Conservation (phyloP, 768 basidiomycete species). For the Strobilomyces dryophilus region DNA sequence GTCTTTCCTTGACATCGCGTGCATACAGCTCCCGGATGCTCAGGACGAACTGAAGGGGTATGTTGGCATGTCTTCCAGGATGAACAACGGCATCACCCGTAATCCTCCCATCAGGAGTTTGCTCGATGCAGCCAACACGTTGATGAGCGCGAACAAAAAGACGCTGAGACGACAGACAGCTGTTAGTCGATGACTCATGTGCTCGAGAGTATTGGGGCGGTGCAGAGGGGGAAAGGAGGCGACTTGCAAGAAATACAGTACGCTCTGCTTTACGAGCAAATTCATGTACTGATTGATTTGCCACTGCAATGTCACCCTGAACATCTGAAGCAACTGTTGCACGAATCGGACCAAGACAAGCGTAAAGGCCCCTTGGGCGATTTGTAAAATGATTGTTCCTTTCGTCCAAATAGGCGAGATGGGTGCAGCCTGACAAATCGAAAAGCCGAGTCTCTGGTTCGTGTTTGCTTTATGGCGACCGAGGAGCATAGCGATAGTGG, state of each 20-base stretch:
- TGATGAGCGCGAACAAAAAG: background rate
- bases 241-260: background rate
- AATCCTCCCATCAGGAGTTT: background rate
- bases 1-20: background rate
- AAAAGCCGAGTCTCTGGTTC: background rate
- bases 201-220: background rate
- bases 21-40: background rate
- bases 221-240: too few species aligned
- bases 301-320: background rate
- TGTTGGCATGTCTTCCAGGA: background rate
- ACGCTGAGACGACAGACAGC: background rate
- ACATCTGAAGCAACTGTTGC: background rate
- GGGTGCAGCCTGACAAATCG: background rate
- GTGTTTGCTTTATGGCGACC: background rate
- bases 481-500: background rate
- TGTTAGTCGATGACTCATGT: background rate
- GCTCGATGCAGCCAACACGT: background rate
- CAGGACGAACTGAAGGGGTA: conserved; percentile 4
- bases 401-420: background rate
- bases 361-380: background rate
- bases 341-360: background rate
- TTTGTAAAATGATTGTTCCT: background rate
- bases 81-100: background rate
- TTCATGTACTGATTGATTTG: background rate
- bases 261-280: background rate